Conservation (phyloP, 768 basidiomycete genomes). For the Tylopilus felleus region DNA sequence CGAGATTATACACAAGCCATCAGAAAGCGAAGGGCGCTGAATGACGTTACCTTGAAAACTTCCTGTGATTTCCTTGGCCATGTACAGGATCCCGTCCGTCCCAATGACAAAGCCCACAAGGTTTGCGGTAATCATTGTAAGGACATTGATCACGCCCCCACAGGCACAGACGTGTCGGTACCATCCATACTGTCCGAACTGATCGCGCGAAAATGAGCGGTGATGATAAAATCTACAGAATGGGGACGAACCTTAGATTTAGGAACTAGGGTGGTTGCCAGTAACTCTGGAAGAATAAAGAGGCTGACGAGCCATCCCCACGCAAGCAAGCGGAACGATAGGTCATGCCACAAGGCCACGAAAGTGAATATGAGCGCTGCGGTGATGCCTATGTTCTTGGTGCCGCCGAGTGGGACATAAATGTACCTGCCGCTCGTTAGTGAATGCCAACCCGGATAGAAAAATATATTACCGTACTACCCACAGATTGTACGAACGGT, state of each 20-base stretch:
- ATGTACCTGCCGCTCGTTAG: slow-evolving; percentile 65
- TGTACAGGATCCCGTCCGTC: slow-evolving; percentile 69
- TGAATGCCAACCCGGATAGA: neutral
- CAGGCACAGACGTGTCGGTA: slow-evolving; percentile 82
- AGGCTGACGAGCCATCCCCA: slow-evolving; percentile 97
- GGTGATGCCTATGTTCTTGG: slow-evolving; percentile 52
- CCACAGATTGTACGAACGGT: slow-evolving; percentile 96
- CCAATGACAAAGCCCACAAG: slow-evolving; percentile 95
- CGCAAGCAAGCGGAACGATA: slow-evolving; percentile 79
- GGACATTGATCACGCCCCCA: slow-evolving; percentile 79
- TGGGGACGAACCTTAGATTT: slow-evolving; percentile 49
- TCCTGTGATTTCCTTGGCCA: slow-evolving; percentile 59
- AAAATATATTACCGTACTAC: slow-evolving; percentile 61
- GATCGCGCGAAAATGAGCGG: slow-evolving; percentile 2
- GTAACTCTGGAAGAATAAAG: slow-evolving; percentile 85
- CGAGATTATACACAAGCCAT: neutral
- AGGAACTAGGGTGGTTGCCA: slow-evolving; percentile 59
- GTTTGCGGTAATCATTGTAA: slow-evolving; percentile 91
- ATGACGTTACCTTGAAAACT: slow-evolving; percentile 56
- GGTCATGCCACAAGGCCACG: slow-evolving; percentile 96
- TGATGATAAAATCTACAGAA: neutral
- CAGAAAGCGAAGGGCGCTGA: neutral
- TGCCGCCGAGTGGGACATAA: slow-evolving; percentile 88
- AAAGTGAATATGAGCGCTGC: slow-evolving; percentile 88
- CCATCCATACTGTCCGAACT: slow-evolving; percentile 74